Base-by-base conservation (phyloP, 257 asterid species). In the Linaria vulgaris region DNA sequence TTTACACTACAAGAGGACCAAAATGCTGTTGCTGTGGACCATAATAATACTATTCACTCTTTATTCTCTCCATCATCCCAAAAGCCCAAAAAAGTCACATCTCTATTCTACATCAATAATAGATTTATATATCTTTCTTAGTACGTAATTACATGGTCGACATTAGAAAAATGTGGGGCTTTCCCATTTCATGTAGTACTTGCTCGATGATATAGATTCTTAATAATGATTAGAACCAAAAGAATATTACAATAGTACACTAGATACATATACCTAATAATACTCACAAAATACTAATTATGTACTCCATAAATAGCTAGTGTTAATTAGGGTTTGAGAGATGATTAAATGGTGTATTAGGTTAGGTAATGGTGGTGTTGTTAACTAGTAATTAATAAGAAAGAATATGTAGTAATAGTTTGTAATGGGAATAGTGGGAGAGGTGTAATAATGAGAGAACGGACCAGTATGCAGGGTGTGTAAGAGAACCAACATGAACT, bases 401-500 rank as follows among this genome's bases (percentile, higher is more conserved):
- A 14, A 22, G 56, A 25, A 27, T 27, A 6, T 27, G 34, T 27
- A n/a, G n/a, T n/a, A n/a, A n/a, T n/a, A n/a, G n/a, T n/a, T n/a
- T n/a, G n/a, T 6, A 27, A 27, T 27, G 9, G 22, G 8, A 20
- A 27, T 49, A 44, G 39, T 27, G 69, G 31, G 2, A 30, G 23
- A 11, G 59, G 41, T 46, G 66, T 63, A 78, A 69, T 66, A 73
- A 82, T 75, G 79, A 72, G 76, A 52, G 31, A 75, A 45, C 74
- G 83, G 85, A 83, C 85, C 81, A 67, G 39, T 46, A 53, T 69
- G 85, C 78, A 79, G 76, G 70, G 45, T 71, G 69, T 34, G 66
- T 70, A 61, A 70, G 80, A 78, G 70, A 77, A 77, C 59, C 82
- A 85, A 76, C 78, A 81, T 67, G 72, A 72, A 44, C 37, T 70